Base-by-base conservation (phyloP, 1,284 basidiomycete genomes). In the Ceratobasidium sp. region DNA sequence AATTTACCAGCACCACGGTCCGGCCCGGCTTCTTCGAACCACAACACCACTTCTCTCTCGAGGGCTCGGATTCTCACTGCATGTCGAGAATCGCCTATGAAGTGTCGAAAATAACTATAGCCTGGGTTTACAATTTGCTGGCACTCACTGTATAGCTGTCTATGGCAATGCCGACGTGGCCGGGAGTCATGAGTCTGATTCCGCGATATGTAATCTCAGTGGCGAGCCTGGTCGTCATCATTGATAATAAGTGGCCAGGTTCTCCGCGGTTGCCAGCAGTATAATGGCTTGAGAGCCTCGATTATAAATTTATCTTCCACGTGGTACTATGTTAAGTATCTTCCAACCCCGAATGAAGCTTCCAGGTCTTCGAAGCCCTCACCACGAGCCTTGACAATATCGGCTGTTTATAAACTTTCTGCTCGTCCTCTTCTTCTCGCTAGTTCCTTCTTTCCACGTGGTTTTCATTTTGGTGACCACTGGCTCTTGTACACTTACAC, bases 141-240 rank as follows among this genome's bases (percentile, higher is more conserved):
- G 50, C 50, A 52, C 50, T 52, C 50, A 20, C 50, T 17, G 62
- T 65, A 65, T 38, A 7, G 23, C 62, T 46, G 7, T 26, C 62
- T 65, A 46, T 46, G 17, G 62, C n/a, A 46, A 65, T 44, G 9
- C 40, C 42, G 40, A 46, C 17, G 12, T 46, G 62, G 26, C n/a
- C 62, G 42, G 33, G 62, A 62, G 42, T 65, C 62, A 38, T 46
- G n/a, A 17, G 42, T 46, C n/a, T 26, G 3, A 23, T 26, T 23
- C n/a, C 9, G 9, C 20, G 1, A 23, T 65, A 65, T 23, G 23
- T 65, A 46, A 65, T 65, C 42, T 17, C 62, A 28, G 62, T 65
- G 62, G 62, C 62, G 62, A 65, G 62, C n/a, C 62, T 65, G 59
- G 59, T 42, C 42, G 42, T 65, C 42, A 65, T 65, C 42, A 7